Conservation (phyloP, 169 alveolate genomes). For the Plasmodium gallinaceum region DNA sequence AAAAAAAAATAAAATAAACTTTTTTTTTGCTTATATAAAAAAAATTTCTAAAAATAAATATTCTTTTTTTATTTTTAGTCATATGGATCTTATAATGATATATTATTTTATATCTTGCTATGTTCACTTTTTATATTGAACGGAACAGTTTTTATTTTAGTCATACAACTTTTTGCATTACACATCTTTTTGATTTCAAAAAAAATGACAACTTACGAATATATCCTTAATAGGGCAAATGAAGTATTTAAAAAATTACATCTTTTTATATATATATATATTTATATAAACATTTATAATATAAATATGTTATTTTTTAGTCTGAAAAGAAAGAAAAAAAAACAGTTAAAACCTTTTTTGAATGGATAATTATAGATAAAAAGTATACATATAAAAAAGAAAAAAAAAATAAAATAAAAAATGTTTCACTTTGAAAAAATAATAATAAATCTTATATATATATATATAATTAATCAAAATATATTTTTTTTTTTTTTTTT, state of each 20-base stretch:
- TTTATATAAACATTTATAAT: not conserved
- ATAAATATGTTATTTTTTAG: conserved; percentile 13
- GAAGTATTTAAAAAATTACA: conserved; percentile 21
- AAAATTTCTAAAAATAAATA: not conserved
- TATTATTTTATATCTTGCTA: conserved; percentile 63
- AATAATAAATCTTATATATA: too few relatives aligned
- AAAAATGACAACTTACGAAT: conserved; percentile 83
- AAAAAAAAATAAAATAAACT: too few relatives aligned
- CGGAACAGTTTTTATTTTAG: conserved; percentile 46
- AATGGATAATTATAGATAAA: conserved; percentile 75
- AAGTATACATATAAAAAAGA: conserved; percentile 1
- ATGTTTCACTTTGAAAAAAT: too few relatives aligned
- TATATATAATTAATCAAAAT: not conserved
- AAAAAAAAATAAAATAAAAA: not conserved
- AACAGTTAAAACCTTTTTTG: conserved; percentile 67
- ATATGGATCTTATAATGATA: conserved; percentile 70
- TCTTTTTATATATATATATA: not conserved
- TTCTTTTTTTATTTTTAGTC: conserved; percentile 26
- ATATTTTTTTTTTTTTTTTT: not conserved
- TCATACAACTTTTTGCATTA: conserved; percentile 80
- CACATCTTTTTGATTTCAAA: conserved; percentile 79
- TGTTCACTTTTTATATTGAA: conserved; percentile 44
- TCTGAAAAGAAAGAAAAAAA: conserved; percentile 53
- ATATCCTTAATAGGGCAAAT: conserved; percentile 76
- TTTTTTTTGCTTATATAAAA: not conserved